These are phyloP conservation scores for Aspergillus cavernicola DNA, from an alignment of 495 filamentous ascomycete species.

Conservation along the genomic window DNA sequence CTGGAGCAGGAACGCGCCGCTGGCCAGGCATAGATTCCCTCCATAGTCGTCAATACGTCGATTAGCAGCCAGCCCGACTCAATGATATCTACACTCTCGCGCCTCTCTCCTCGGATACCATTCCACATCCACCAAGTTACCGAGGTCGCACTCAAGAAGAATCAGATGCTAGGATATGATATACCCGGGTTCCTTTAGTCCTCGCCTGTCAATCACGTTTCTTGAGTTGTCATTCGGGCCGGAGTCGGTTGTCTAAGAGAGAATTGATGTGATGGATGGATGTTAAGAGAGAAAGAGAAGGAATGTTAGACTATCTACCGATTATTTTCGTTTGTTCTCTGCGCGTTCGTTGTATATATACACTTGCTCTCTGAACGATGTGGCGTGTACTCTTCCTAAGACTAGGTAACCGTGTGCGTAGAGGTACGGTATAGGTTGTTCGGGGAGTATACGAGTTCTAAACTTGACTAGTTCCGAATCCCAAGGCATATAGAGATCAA, in stretches of 20 bases:
- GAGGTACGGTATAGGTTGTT: too few relatives aligned
- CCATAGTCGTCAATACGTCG: slow-evolving; percentile 8
- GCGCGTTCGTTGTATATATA: slow-evolving; percentile 12
- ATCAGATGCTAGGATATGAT: neutral
- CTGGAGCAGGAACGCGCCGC: slow-evolving; percentile 65
- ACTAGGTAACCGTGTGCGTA: too few relatives aligned
- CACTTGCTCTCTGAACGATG: slow-evolving; percentile 3
- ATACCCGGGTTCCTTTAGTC: slow-evolving; percentile 2
- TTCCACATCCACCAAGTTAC: neutral
- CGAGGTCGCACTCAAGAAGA: neutral
- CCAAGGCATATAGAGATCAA: too few relatives aligned
- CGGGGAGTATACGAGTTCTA: too few relatives aligned
- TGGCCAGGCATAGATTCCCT: slow-evolving; percentile 29
- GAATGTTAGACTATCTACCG: slow-evolving; percentile 15
- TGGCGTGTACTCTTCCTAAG: too few relatives aligned
- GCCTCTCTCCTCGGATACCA: neutral
- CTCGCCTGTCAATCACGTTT: neutral
- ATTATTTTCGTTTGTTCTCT: slow-evolving; percentile 6
- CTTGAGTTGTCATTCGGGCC: neutral
- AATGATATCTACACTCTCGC: neutral
- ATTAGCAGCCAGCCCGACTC: neutral
- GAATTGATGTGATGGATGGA: neutral
- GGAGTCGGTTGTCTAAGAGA: neutral
- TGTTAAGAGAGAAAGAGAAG: neutral
- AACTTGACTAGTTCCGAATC: too few relatives aligned